These are phyloP conservation scores for Paraphoma chrysanthemicola DNA, from an alignment of 2,329 filamentous ascomycete genomes.

Conservation along the genomic window DNA sequence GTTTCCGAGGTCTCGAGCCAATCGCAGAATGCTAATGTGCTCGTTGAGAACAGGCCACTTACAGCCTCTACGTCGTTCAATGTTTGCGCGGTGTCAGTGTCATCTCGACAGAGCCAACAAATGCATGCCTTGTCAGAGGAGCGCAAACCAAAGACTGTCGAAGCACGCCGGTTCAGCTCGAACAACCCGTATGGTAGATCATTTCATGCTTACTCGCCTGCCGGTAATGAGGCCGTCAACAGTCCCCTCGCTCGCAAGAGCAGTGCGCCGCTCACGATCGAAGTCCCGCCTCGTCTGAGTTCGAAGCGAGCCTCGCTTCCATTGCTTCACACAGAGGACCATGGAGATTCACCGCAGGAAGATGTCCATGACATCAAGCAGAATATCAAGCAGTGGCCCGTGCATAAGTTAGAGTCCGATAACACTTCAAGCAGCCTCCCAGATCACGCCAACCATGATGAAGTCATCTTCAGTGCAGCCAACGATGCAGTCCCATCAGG, in stretches of 20 bases:
- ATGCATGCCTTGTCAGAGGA: neutral
- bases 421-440: neutral
- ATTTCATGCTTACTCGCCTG: conserved; percentile 20
- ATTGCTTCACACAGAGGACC: neutral
- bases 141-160: neutral
- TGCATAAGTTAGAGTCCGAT: neutral
- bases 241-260: conserved; percentile 12
- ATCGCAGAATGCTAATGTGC: neutral
- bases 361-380: neutral
- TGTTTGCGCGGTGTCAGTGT: neutral
- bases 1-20: conserved; percentile 6
- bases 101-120: neutral
- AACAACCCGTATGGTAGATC: conserved; percentile 7
- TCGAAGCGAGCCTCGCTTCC: conserved; percentile 24
- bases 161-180: conserved; percentile 1
- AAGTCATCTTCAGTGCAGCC: too few relatives aligned
- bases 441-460: too few relatives aligned
- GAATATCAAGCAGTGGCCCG: neutral
- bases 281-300: conserved; percentile 20
- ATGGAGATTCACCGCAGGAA: neutral
- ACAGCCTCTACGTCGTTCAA: neutral
- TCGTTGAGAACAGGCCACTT: neutral
- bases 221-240: conserved; percentile 5
- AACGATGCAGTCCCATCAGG: neutral
- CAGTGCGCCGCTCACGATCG: neutral